These are phyloP conservation scores for Babesia sp. DNA, from an alignment of 169 alveolate genomes.

Conservation along the genomic window DNA sequence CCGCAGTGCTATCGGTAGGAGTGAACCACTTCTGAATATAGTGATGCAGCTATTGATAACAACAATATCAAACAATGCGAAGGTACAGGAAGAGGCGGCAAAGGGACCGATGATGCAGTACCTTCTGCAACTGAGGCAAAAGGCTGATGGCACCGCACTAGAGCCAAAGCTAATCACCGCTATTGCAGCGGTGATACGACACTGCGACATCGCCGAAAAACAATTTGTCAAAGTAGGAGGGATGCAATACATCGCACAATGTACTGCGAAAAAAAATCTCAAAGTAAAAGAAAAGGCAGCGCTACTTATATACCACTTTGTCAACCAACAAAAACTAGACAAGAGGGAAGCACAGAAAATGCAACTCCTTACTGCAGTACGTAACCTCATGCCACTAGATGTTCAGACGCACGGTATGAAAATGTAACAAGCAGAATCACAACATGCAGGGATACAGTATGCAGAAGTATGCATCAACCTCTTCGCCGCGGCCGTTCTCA, in stretches of 20 bases:
- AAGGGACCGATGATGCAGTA: conserved; percentile 40
- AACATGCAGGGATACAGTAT: conserved; percentile 53
- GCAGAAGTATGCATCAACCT: conserved; percentile 53
- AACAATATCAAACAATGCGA: conserved; percentile 60
- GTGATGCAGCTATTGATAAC: conserved; percentile 51
- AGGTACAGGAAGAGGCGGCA: conserved; percentile 53
- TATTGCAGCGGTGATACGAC: conserved; percentile 53
- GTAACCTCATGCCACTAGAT: conserved; percentile 46
- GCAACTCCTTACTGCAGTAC: conserved; percentile 25
- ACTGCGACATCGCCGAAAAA: conserved; percentile 47
- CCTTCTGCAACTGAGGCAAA: conserved; percentile 29
- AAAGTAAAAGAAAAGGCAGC: conserved; percentile 56
- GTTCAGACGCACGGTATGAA: conserved; percentile 45
- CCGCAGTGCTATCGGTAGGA: conserved; percentile 63
- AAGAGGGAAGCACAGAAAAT: conserved; percentile 7
- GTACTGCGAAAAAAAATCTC: conserved; percentile 37
- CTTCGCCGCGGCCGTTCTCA: conserved; percentile 34
- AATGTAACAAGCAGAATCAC: background rate
- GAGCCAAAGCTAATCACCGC: conserved; percentile 63
- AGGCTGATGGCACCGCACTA: conserved; percentile 28
- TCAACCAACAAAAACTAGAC: conserved; percentile 44
- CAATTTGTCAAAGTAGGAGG: conserved; percentile 55
- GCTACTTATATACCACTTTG: conserved; percentile 59
- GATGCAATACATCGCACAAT: conserved; percentile 34
- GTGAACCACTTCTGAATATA: background rate